phyloP scores from a whole-genome alignment of 192 early-diverging fungal genomes.

The Powellomyces hirtus region DNA sequence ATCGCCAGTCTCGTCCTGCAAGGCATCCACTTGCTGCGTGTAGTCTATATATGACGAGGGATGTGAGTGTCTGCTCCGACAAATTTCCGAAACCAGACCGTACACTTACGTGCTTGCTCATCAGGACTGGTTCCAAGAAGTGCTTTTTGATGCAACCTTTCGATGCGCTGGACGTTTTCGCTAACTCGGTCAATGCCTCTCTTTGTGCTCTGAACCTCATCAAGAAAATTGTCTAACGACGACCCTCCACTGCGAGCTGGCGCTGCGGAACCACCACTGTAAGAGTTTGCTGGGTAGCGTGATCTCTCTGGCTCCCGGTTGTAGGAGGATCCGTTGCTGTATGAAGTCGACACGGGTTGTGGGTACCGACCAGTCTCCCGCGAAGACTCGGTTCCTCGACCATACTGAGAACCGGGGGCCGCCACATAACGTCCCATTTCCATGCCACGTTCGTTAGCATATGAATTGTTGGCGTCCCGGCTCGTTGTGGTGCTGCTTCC shows the following conservation, averaged over 20 bases:
- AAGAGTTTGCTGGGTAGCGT: neutral
- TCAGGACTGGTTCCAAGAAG: conserved; percentile 23
- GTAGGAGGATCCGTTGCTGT: neutral
- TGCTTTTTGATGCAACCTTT: conserved; percentile 28
- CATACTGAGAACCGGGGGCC: too few species aligned
- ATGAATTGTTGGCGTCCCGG: too few species aligned
- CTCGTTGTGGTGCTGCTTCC: too few species aligned
- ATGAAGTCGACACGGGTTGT: neutral
- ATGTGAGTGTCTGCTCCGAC: neutral
- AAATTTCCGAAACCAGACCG: neutral
- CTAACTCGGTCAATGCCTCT: conserved; percentile 27
- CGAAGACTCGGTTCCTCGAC: too few species aligned
- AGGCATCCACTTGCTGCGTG: conserved; percentile 30
- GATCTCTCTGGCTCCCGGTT: neutral
- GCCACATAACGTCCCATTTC: neutral
- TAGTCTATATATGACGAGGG: conserved; percentile 2
- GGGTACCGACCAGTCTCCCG: neutral
- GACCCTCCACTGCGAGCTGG: conserved; percentile 5
- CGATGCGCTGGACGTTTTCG: conserved; percentile 14
- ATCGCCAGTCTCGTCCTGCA: conserved; percentile 30
- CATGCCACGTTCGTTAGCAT: too few species aligned
- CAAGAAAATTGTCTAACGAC: conserved; percentile 23
- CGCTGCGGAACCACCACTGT: neutral
- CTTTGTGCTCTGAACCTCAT: conserved; percentile 23
- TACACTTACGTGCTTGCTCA: conserved; percentile 28